Evolutionary conservation across 257 asterid species (phyloP).

Genomic region (Knoxia roxburghii): DNA sequence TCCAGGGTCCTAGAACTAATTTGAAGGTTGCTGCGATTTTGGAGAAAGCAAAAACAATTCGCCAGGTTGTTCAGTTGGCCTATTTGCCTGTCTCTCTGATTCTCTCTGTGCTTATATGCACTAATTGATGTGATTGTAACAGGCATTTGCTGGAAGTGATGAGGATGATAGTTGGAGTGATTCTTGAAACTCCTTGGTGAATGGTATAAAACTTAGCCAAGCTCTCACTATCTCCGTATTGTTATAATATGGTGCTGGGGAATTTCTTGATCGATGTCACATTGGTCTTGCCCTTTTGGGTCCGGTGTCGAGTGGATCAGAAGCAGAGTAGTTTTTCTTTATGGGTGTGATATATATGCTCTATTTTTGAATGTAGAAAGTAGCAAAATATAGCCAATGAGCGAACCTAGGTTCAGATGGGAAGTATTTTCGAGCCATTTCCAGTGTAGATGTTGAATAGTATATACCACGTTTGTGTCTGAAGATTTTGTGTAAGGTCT

Average conservation of each 20-base stretch:
- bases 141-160: constrained; percentile 90
- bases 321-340: not conserved
- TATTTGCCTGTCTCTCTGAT: constrained; percentile 12
- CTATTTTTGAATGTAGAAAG: not conserved
- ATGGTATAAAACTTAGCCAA: not conserved
- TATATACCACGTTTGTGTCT: constrained; percentile 5
- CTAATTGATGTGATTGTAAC: constrained; percentile 18
- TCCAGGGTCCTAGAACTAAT: constrained; percentile 70
- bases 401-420: constrained; percentile 7
- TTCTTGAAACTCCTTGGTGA: constrained; percentile 31
- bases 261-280: not conserved
- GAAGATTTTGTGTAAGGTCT: constrained; percentile 7
- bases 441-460: constrained; percentile 13
- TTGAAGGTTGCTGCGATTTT: constrained; percentile 75
- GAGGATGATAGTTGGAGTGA: constrained; percentile 90
- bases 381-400: constrained; percentile 3
- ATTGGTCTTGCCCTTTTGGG: not conserved
- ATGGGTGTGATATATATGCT: not conserved
- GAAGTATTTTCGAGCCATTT: constrained; percentile 8
- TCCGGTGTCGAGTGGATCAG: not conserved
- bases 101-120: not conserved
- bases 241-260: not conserved
- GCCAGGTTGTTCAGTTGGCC: constrained; percentile 60
- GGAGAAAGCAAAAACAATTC: constrained; percentile 87
- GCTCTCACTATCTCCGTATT: not conserved